Percentiles rank a stretch among this genome's conserved stretches.
Evolutionary conservation across 2,329 filamentous ascomycete genomes (phyloP).

Genomic region (Basipetospora chlamydospora): DNA sequence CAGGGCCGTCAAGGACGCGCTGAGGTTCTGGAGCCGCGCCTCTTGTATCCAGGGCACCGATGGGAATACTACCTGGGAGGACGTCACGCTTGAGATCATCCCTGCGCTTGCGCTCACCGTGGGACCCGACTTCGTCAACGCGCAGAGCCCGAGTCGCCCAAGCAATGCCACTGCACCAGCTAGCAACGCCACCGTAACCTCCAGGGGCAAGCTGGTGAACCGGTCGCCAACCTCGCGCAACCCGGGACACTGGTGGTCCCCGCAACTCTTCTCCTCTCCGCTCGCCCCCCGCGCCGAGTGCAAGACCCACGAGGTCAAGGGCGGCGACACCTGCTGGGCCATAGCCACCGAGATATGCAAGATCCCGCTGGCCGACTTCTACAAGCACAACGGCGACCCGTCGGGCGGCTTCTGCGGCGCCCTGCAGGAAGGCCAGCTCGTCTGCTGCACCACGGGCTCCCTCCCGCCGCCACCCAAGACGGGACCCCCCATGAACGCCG

Average conservation of each 20-base stretch:
- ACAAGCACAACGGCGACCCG: background rate
- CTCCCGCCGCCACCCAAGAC: slow-evolving; percentile 10
- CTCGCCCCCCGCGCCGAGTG: background rate
- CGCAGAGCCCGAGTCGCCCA: background rate
- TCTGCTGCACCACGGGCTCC: slow-evolving; percentile 21
- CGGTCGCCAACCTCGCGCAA: no score
- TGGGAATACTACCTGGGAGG: background rate
- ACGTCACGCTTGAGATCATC: background rate
- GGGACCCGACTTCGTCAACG: no score
- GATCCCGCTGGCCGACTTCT: background rate
- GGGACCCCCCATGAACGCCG: slow-evolving; percentile 10
- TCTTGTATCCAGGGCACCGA: background rate
- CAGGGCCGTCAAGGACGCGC: background rate
- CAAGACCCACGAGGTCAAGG: background rate
- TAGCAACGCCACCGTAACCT: background rate
- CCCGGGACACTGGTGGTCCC: background rate
- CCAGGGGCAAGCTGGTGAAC: background rate
- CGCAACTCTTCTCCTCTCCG: background rate
- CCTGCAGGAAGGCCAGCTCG: slow-evolving; percentile 12
- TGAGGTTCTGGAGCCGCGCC: background rate
- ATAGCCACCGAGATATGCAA: background rate
- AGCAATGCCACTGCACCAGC: background rate
- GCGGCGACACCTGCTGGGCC: background rate
- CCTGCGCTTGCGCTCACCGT: background rate
- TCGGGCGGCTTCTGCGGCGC: background rate